Percentiles rank a stretch among this genome's conserved stretches.
These are phyloP conservation scores for Lentinula raphanica DNA, from an alignment of 768 basidiomycete species.

Conservation along the genomic window DNA sequence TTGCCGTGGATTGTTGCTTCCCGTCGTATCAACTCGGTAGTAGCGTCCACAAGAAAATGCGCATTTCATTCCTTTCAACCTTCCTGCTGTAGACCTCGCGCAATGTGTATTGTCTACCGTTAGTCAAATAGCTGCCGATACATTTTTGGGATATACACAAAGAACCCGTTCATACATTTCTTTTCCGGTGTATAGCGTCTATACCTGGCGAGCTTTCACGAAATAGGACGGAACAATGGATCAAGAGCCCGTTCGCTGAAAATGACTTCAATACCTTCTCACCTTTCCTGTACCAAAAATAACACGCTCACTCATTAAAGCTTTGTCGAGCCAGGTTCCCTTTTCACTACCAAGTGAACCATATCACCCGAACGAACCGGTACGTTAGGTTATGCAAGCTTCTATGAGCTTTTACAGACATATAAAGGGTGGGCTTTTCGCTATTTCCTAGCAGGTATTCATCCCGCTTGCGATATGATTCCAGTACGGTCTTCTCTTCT, in stretches of 20 bases:
- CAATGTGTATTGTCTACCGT: background rate
- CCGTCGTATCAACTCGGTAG: background rate
- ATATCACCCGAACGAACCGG: background rate
- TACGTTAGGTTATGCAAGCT: background rate
- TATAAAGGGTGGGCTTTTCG: background rate
- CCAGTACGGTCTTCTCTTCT: background rate
- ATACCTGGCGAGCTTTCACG: background rate
- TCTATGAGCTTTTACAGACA: background rate
- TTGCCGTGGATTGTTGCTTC: background rate
- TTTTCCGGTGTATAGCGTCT: background rate
- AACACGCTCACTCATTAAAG: background rate
- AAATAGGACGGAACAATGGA: background rate
- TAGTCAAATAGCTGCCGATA: background rate
- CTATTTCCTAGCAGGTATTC: background rate
- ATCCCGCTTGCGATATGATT: constrained; percentile 1
- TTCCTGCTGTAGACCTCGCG: background rate
- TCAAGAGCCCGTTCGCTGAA: background rate
- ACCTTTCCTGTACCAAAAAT: background rate
- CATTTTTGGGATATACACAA: background rate
- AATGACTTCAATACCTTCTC: background rate
- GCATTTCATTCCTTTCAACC: background rate
- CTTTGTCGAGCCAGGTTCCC: background rate
- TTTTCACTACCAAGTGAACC: background rate
- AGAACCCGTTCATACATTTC: background rate
- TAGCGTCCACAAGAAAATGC: background rate